These are phyloP conservation scores for Dipodascus albidus DNA, from an alignment of 805 yeast genomes.

Conservation along the genomic window DNA sequence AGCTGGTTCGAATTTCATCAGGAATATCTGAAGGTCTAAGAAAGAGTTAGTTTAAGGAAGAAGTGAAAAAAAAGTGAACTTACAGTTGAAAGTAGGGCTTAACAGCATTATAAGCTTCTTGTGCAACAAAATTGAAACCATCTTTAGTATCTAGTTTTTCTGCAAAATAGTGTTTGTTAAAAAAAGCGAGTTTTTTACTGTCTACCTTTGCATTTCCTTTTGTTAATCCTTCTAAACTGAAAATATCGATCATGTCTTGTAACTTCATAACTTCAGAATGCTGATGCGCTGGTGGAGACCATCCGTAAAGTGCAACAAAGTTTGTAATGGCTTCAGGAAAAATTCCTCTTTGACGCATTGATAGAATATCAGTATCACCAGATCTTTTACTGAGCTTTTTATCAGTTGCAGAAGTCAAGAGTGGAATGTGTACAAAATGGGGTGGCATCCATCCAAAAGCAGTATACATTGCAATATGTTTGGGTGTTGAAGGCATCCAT, in stretches of 20 bases:
- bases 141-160: slow-evolving; percentile 30
- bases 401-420: slow-evolving; percentile 53
- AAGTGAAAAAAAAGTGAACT: neutral
- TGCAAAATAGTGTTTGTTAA: slow-evolving; percentile 62
- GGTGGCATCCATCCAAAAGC: slow-evolving; percentile 88
- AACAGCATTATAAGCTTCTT: slow-evolving; percentile 23
- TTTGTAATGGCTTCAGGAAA: slow-evolving; percentile 82
- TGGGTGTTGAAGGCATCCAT: slow-evolving; percentile 94
- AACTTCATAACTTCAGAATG: slow-evolving; percentile 21
- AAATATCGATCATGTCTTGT: slow-evolving; percentile 39
- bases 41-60: neutral
- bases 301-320: slow-evolving; percentile 83
- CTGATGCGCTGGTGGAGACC: slow-evolving; percentile 72
- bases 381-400: slow-evolving; percentile 72
- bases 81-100: slow-evolving; percentile 1
- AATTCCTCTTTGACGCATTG: slow-evolving; percentile 47
- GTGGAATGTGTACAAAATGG: slow-evolving; percentile 75
- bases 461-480: slow-evolving; percentile 74
- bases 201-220: slow-evolving; percentile 92
- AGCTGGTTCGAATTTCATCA: slow-evolving; percentile 13
- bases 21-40: slow-evolving; percentile 5
- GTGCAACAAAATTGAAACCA: slow-evolving; percentile 17
- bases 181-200: slow-evolving; percentile 56
- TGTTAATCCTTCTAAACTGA: slow-evolving; percentile 64
- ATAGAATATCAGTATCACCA: slow-evolving; percentile 65